Base-by-base conservation (phyloP, 1,284 basidiomycete species). In the Rhodotorula sp. region DNA sequence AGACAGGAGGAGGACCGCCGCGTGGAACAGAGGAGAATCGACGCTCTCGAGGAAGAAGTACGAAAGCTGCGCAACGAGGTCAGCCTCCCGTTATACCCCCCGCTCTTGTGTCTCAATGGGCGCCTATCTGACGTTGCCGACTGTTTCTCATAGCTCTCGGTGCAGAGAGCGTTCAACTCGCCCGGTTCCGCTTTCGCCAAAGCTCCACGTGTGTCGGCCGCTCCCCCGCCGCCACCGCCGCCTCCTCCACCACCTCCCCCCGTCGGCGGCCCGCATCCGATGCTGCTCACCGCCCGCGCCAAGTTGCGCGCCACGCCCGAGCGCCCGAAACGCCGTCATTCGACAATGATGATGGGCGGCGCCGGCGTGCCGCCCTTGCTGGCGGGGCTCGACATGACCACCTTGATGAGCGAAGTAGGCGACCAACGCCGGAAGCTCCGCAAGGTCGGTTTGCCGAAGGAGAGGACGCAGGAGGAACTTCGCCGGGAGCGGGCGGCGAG, bases 351-450 rank as follows among this genome's bases (percentile, higher is more conserved):
- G 37, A 33, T 33, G 33, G 33, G 33, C 33, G 64, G 57, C 6
- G 64, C 46, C 20, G 58, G 46, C 30, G 46, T n/a, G 8, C 42
- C 10, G 8, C 42, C 10, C 57, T 14, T 49, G n/a, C 46, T 8
- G 4, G 6, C 7, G 5, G n/a, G n/a, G 2, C 26, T 70, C 48
- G 69, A 67, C 45, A 67, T 67, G 69, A 54, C 54, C 30, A 54
- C 62, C 5, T 67, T 67, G 59, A n/a, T 70, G 42, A 48, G 30
- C n/a, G 69, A 70, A 44, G 24, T 70, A 15, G 66, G 69, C 8
- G 69, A 51, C 45, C 54, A 58, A 10, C 29, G 66, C 42, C 42
- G 44, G 24, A 57, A 46, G 26, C 48, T 70, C 42, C 60, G 69
- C 29, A 70, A 70, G 51, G 69, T 70, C 10, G 65, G 65, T 7